Percentiles rank a stretch among this genome's conserved stretches.
phyloP scores from a whole-genome alignment of 1,284 basidiomycete genomes.

The Abortiporus biennis region DNA sequence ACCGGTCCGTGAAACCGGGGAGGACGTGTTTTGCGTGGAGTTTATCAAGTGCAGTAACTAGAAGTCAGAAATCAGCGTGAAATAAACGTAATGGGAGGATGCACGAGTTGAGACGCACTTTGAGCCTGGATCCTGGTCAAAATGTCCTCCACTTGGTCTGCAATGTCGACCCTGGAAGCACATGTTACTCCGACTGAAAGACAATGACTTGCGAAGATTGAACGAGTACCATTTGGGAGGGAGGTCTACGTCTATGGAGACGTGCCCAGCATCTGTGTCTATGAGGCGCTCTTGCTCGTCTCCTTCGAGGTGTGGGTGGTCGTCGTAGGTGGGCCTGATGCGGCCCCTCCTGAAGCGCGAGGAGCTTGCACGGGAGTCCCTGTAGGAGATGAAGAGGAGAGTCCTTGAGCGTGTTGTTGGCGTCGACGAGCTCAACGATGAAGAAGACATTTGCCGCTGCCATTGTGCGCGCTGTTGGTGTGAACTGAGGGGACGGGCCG shows the following conservation, averaged over 20 bases:
- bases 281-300: constrained; percentile 77
- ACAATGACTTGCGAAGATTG: constrained; percentile 6
- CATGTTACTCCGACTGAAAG: constrained; percentile 2
- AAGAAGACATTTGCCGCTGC: constrained; percentile 24
- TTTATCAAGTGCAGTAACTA: constrained; percentile 81
- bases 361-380: constrained; percentile 69
- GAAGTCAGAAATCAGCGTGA: constrained; percentile 15
- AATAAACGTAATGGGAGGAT: constrained; percentile 13
- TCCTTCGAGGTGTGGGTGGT: constrained; percentile 32
- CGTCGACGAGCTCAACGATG: constrained; percentile 21
- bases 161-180: constrained; percentile 76
- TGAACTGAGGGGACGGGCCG: no score
- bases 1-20: constrained; percentile 93
- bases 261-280: constrained; percentile 33
- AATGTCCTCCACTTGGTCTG: constrained; percentile 82
- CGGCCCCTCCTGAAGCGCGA: constrained; percentile 36
- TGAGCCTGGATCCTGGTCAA: constrained; percentile 67
- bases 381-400: constrained; percentile 90
- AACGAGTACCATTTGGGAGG: constrained; percentile 28
- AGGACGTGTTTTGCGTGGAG: constrained; percentile 94
- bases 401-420: constrained; percentile 83
- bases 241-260: constrained; percentile 50
- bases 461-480: constrained; percentile 10
- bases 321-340: constrained; percentile 27
- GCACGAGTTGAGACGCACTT: constrained; percentile 50